Evolutionary conservation across 2,329 filamentous ascomycete genomes (phyloP).

Genomic region (Lachnellula cervina): DNA sequence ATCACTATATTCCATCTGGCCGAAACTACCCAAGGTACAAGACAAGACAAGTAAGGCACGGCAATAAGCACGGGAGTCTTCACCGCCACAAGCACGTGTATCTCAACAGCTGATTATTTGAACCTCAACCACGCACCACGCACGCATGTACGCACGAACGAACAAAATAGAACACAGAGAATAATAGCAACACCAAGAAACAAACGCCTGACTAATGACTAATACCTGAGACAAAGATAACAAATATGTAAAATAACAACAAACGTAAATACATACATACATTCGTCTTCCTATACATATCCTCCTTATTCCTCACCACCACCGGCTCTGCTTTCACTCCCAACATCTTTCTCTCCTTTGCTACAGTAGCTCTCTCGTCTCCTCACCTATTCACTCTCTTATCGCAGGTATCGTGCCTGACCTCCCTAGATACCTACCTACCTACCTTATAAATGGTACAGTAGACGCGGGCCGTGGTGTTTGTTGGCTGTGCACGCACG

Average conservation of each 20-base stretch:
- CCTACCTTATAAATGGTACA: no score
- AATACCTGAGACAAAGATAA: not conserved
- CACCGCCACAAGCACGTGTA: slow-evolving; percentile 3
- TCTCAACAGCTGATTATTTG: not conserved
- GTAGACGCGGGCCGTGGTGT: no score
- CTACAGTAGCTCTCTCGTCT: not conserved
- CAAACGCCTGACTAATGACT: not conserved
- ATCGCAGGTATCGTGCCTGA: not conserved
- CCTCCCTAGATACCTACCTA: no score
- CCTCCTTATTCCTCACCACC: slow-evolving; percentile 15
- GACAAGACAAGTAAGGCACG: no score
- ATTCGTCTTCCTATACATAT: slow-evolving; percentile 25
- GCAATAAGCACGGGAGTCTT: no score
- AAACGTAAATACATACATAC: slow-evolving; percentile 14
- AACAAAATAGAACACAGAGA: no score
- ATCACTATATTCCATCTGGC: not conserved
- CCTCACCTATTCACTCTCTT: not conserved
- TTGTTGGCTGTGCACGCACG: not conserved
- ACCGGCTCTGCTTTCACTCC: slow-evolving; percentile 10
- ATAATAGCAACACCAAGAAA: not conserved
- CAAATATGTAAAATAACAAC: not conserved
- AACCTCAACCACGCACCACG: not conserved
- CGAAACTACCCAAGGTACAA: not conserved
- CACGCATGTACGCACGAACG: not conserved
- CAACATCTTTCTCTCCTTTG: slow-evolving; percentile 5